These are phyloP conservation scores for Thermothielavioides terrestris DNA, from an alignment of 495 filamentous ascomycete genomes.

Conservation along the genomic window DNA sequence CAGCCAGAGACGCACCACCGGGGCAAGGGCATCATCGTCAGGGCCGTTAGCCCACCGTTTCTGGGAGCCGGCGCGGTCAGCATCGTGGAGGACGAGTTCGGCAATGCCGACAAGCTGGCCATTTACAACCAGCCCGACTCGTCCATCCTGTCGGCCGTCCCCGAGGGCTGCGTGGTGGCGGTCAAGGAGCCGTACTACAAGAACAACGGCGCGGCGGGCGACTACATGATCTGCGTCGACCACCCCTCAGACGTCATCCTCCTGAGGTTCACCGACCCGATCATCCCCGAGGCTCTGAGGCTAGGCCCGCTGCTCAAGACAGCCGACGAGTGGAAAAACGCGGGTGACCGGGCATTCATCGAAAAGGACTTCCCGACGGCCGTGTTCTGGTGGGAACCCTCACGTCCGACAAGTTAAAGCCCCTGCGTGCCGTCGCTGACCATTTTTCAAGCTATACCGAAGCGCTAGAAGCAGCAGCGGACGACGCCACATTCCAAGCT, in stretches of 20 bases:
- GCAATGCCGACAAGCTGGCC: constrained; percentile 36
- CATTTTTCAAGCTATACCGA: constrained; percentile 24
- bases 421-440: background rate
- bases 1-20: constrained; percentile 45
- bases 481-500: constrained; percentile 11
- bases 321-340: constrained; percentile 26
- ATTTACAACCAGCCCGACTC: constrained; percentile 38
- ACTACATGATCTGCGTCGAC: constrained; percentile 44
- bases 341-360: constrained; percentile 28
- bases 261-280: constrained; percentile 15
- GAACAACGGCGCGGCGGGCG: constrained; percentile 28
- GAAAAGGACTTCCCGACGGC: constrained; percentile 28
- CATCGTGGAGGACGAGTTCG: constrained; percentile 45
- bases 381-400: constrained; percentile 23
- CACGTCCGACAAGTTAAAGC: background rate
- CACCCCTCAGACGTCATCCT: constrained; percentile 41
- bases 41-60: constrained; percentile 33
- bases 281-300: constrained; percentile 21
- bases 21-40: constrained; percentile 36
- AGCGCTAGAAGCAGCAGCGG: constrained; percentile 16
- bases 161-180: constrained; percentile 30
- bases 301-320: constrained; percentile 24
- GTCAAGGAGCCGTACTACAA: constrained; percentile 49
- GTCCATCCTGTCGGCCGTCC: constrained; percentile 26
- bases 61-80: constrained; percentile 35